A percentile compares a stretch with the other conserved stretches of the same genome.
phyloP scores from a whole-genome alignment of 306 rosid species.

The Gastrolobium bilobum region DNA sequence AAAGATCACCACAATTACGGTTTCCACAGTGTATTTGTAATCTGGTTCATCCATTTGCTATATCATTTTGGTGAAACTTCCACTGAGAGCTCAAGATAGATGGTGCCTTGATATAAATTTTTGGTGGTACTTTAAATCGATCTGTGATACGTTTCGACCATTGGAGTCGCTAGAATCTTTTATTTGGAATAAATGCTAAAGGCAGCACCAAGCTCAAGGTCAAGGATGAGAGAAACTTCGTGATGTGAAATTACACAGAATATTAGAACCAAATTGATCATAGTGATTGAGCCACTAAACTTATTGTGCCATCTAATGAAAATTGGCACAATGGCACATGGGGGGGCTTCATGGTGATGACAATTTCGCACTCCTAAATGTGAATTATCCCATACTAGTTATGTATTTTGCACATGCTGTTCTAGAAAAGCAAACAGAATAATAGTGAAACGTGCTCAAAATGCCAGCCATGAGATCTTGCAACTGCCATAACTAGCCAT shows the following conservation, averaged over 20 bases:
- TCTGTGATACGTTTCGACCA: neutral
- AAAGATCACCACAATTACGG: neutral
- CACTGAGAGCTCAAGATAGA: conserved; percentile 9
- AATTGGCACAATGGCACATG: conserved; percentile 35
- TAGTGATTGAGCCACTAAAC: neutral
- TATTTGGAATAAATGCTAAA: too few species aligned
- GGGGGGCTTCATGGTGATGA: conserved; percentile 9
- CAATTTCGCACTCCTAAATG: neutral
- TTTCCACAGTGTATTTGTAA: neutral
- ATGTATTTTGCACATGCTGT: conserved; percentile 25
- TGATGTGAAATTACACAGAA: conserved; percentile 6
- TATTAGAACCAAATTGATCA: neutral
- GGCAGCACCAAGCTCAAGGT: neutral
- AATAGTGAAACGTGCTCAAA: conserved; percentile 40
- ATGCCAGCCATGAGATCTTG: neutral
- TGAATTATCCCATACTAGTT: conserved; percentile 19
- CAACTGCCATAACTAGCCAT: conserved; percentile 10
- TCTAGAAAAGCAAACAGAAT: conserved; percentile 23
- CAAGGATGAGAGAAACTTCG: neutral
- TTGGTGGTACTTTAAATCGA: conserved; percentile 20
- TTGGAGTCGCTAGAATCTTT: neutral
- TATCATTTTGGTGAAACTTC: conserved; percentile 36
- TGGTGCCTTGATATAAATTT: conserved; percentile 11
- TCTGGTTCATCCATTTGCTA: neutral
- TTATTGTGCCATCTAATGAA: conserved; percentile 14